Evolutionary conservation across 2,329 filamentous ascomycete genomes (phyloP), one percentile per base, ranked within the genome.

Genomic region (Hymenoscyphus occultus): DNA sequence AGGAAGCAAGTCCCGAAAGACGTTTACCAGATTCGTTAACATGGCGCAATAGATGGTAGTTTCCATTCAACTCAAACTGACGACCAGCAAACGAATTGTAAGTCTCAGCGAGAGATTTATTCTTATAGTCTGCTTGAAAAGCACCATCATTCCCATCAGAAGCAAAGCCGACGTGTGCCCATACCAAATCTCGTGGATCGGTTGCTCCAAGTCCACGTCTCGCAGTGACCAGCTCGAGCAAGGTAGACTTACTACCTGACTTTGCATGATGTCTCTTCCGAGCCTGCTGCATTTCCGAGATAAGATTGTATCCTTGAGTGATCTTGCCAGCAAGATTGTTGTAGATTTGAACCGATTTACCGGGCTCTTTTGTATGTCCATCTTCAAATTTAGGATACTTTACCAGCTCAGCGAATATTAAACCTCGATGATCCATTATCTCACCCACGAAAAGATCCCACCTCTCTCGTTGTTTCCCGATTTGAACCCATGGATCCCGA

Each of bases 401-500:
- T n/a, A 22, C n/a, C 45, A 51, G 45, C 45, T 51, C 19, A 16
- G 45, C 45, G 9, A 51, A 51, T 4, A 51, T 51, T 12, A 51
- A n/a, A 6, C 45, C 14, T 7, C 9, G 9, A n/a, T 56, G 51
- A 1, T 39, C 31, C 28, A 61, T 39, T 7, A 32, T 59, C 16
- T 63, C 19, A 7, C 51, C 32, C 16, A n/a, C 5, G 13, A 66
- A 58, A n/a, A 14, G 16, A 1, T 64, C 56, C 65, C 65, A 67
- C 10, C 56, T 40, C 19, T 60, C 14, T 4, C 62, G 40, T 6
- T 28, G 19, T 14, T 54, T 32, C 2, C 62, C 65, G 19, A 42
- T 60, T 54, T 67, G 65, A 39, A 67, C 39, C 62, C 59, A 64
- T 12, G 60, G 62, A 45, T 64, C 62, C 9, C 56, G 39, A 2